Evolutionary conservation across 345 rosid species (phyloP), one percentile per base, ranked within the genome.

Genomic region (Leavenworthia alabamica): DNA sequence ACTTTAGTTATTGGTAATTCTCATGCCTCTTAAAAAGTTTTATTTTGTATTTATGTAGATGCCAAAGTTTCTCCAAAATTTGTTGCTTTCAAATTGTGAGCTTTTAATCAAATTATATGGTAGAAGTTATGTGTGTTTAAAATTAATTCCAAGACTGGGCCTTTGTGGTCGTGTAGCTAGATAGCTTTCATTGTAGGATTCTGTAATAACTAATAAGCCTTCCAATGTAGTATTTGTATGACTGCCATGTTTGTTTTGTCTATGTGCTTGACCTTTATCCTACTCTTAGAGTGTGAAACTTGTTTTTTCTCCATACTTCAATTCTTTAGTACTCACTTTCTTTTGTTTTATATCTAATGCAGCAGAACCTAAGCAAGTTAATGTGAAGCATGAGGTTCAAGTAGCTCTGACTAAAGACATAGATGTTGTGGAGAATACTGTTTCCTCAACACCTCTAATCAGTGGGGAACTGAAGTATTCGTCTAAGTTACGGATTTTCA

Each of bases 391-490:
- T 24, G 71, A 70, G 58, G 80, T 75, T 49, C 75, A 72, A 31
- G 78, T 80, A 7, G 66, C 71, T 64, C 76, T 77, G 11, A 68
- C 81, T 27, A 72, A 83, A 32, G 76, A 78, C 3, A 65, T 67
- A 17, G 80, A 81, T 60, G 65, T 64, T 70, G 82, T 71, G 8
- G 86, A 75, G 66, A 83, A 81, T n/a, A n/a, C n/a, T 36, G 71
- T 77, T 55, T 68, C 89, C 3, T 73, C 87, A 13, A 87, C 85
- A 2, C 88, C 91, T 6, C 70, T 65, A 32, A 78, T 81, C 31
- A 81, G 86, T 28, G 91, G 84, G 70, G 91, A 87, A 24, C 52
- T 87, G 56, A 84, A 77, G 77, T 72, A 84, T 29, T 80, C 95
- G 54, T 87, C 91, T 29, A 83, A 73, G 70, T 83, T 87, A 48